Evolutionary conservation across 2,329 filamentous ascomycete genomes (phyloP).

Genomic region (Rhynchosporium secalis): DNA sequence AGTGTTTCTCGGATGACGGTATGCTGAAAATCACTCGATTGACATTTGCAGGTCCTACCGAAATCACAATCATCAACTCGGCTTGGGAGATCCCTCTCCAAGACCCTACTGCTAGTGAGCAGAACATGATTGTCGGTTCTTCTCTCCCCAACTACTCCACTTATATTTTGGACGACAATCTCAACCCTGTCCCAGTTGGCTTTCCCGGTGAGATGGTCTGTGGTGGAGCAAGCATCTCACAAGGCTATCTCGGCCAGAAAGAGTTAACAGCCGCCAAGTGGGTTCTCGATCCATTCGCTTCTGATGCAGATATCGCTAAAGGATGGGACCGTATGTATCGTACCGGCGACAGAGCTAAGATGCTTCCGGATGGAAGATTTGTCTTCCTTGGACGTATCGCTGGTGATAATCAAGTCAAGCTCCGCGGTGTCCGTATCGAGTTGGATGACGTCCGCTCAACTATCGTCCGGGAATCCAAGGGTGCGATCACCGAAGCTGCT

Average conservation of each 20-base stretch:
- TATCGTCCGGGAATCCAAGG: slow-evolving; percentile 14
- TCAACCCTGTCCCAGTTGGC: slow-evolving; percentile 43
- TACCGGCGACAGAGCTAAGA: slow-evolving; percentile 44
- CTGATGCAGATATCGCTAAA: slow-evolving; percentile 7
- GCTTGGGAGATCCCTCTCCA: slow-evolving; percentile 21
- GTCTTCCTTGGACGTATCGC: slow-evolving; percentile 38
- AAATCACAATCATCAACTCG: slow-evolving; percentile 23
- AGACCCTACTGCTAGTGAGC: slow-evolving; percentile 19
- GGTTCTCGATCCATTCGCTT: slow-evolving; percentile 14
- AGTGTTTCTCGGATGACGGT: neutral
- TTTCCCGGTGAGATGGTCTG: slow-evolving; percentile 47
- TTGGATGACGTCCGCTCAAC: slow-evolving; percentile 43
- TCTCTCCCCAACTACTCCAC: slow-evolving; percentile 28
- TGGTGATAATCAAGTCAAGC: slow-evolving; percentile 43
- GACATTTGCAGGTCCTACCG: slow-evolving; percentile 25
- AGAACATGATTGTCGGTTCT: slow-evolving; percentile 16
- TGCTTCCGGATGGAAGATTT: slow-evolving; percentile 38
- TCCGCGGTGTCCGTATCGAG: slow-evolving; percentile 45
- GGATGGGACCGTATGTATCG: slow-evolving; percentile 19
- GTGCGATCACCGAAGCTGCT: slow-evolving; percentile 28
- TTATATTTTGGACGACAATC: slow-evolving; percentile 45
- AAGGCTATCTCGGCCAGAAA: slow-evolving; percentile 41
- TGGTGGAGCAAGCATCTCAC: slow-evolving; percentile 42
- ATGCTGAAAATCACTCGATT: neutral
- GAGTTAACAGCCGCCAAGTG: slow-evolving; percentile 21